Percentiles rank a stretch among this genome's conserved stretches.
Evolutionary conservation across 148 eudicot species (phyloP).

Genomic region (Vaccinium myrtillus): DNA sequence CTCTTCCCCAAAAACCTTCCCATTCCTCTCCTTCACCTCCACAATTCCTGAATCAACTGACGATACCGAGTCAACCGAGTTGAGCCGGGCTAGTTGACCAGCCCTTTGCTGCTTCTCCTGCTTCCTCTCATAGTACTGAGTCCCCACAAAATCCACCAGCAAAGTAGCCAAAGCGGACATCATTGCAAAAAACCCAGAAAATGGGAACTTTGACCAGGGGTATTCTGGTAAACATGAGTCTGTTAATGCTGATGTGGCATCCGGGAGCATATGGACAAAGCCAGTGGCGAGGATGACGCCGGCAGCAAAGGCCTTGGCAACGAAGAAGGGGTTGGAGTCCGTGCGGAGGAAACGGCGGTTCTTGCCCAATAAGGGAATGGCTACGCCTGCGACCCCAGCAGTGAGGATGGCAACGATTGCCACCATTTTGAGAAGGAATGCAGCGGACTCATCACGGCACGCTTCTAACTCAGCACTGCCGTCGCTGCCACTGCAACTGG

Average conservation of each 20-base stretch:
- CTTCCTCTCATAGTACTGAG: constrained; percentile 80
- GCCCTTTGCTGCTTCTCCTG: constrained; percentile 45
- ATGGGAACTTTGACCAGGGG: constrained; percentile 88
- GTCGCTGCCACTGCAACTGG: constrained; percentile 27
- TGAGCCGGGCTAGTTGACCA: constrained; percentile 25
- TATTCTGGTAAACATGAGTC: constrained; percentile 57
- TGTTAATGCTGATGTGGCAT: constrained; percentile 60
- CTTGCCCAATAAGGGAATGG: constrained; percentile 60
- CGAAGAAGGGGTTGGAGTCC: constrained; percentile 53
- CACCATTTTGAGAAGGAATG: constrained; percentile 49
- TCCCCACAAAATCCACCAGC: constrained; percentile 77
- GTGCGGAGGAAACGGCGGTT: constrained; percentile 49
- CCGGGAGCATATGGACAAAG: constrained; percentile 93
- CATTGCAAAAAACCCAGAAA: constrained; percentile 85
- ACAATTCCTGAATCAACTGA: constrained; percentile 38
- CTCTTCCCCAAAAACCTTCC: constrained; percentile 60
- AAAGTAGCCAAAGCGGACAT: constrained; percentile 72
- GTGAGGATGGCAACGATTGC: constrained; percentile 55
- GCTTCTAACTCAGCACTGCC: constrained; percentile 17
- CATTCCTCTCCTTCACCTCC: constrained; percentile 31
- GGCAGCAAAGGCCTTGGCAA: constrained; percentile 70
- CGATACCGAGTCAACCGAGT: constrained; percentile 35
- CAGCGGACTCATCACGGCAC: constrained; percentile 46
- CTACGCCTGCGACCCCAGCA: constrained; percentile 47
- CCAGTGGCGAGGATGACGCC: constrained; percentile 82